Evolutionary conservation across 106 monocot species (phyloP).

Genomic region (Platanthera zijinensis): DNA sequence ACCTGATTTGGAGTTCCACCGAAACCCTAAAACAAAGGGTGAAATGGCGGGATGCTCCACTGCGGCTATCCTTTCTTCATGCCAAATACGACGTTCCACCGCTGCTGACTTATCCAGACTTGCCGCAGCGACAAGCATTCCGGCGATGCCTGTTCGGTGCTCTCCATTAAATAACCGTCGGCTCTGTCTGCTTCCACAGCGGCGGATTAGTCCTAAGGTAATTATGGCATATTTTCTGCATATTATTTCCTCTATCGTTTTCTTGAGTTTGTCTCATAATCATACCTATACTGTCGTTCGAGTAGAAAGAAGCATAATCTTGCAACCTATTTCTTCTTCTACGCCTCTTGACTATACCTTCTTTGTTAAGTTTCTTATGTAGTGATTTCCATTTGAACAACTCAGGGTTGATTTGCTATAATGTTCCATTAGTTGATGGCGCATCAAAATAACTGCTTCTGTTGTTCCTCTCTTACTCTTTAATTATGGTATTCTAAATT

Average conservation of each 20-base stretch:
- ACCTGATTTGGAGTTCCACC: too few species aligned
- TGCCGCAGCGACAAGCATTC: conserved; percentile 14
- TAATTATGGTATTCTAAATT: too few species aligned
- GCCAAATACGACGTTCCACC: conserved; percentile 6
- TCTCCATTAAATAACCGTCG: background rate
- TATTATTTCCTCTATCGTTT: background rate
- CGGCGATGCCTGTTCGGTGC: conserved; percentile 10
- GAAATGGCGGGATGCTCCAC: conserved; percentile 25
- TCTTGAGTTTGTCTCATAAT: background rate
- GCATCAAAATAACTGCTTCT: background rate
- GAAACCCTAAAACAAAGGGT: background rate
- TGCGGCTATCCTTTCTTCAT: conserved; percentile 11
- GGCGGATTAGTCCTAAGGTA: conserved; percentile 36
- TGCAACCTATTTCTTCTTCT: background rate
- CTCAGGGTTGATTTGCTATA: background rate
- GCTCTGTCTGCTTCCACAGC: conserved; percentile 20
- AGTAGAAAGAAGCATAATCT: background rate
- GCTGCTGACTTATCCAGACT: conserved; percentile 12
- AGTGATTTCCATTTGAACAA: background rate
- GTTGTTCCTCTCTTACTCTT: background rate
- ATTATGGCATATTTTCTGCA: background rate
- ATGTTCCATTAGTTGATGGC: background rate
- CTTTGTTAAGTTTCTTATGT: background rate
- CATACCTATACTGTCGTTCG: background rate
- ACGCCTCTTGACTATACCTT: background rate